phyloP scores from a whole-genome alignment of 192 early-diverging fungal species.

The Ambispora gerdemannii region DNA sequence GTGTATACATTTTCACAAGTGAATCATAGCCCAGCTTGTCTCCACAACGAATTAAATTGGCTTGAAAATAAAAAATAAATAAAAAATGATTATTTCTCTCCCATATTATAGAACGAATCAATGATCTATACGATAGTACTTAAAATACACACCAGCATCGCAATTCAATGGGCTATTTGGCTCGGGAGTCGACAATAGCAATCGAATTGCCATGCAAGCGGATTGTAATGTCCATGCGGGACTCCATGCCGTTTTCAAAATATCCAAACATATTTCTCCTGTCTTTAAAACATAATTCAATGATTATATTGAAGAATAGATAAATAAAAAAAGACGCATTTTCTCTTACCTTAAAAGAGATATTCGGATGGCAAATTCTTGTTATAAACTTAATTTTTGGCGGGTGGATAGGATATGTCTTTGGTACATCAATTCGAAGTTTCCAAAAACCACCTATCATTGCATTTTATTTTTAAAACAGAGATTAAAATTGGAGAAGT shows the following conservation, averaged over 20 bases:
- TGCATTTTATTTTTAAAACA: slow-evolving; percentile 32
- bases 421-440: slow-evolving; percentile 68
- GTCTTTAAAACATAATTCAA: slow-evolving; percentile 49
- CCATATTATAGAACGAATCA: no score
- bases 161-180: slow-evolving; percentile 90
- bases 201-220: slow-evolving; percentile 76
- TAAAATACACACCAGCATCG: slow-evolving; percentile 69
- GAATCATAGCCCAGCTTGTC: slow-evolving; percentile 85
- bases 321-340: neutral
- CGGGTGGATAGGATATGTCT: slow-evolving; percentile 72
- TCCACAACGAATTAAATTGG: slow-evolving; percentile 85
- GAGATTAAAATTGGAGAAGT: neutral
- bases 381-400: slow-evolving; percentile 73
- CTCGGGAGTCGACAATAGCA: slow-evolving; percentile 83
- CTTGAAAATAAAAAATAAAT: slow-evolving; percentile 32
- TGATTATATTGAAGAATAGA: neutral
- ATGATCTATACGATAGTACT: no score
- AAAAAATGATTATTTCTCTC: neutral
- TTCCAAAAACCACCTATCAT: slow-evolving; percentile 70
- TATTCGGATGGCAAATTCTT: slow-evolving; percentile 87
- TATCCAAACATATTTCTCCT: slow-evolving; percentile 96
- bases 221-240: slow-evolving; percentile 93
- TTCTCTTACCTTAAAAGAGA: slow-evolving; percentile 79
- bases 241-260: slow-evolving; percentile 90
- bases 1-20: slow-evolving; percentile 82